Conservation (phyloP, 148 eudicot species). For the Dianthus caryophyllus region DNA sequence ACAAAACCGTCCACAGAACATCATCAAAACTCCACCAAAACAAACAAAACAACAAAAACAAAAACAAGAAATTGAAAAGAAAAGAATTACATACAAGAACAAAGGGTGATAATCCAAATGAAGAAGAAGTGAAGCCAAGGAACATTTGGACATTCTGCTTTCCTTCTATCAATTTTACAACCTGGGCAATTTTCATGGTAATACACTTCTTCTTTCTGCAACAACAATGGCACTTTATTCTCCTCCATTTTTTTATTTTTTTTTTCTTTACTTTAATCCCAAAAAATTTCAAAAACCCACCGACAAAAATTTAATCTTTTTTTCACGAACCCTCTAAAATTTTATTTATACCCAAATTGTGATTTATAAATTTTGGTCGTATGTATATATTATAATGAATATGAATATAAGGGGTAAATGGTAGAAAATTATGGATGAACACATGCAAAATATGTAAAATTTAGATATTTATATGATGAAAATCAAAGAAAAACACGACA, state of each 20-base stretch:
- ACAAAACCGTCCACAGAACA: too few relatives aligned
- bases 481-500: too few relatives aligned
- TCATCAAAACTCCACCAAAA: background rate
- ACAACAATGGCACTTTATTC: conserved; percentile 19
- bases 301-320: too few relatives aligned
- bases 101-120: conserved; percentile 38
- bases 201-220: background rate
- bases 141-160: conserved; percentile 21
- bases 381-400: too few relatives aligned
- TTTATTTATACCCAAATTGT: too few relatives aligned
- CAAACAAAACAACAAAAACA: background rate
- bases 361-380: too few relatives aligned
- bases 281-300: background rate
- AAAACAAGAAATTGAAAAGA: background rate
- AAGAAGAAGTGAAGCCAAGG: conserved; percentile 40
- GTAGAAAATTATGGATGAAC: too few relatives aligned
- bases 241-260: conserved; percentile 33
- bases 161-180: conserved; percentile 33
- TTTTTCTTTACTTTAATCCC: too few relatives aligned
- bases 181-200: conserved; percentile 34
- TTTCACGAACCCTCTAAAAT: too few relatives aligned
- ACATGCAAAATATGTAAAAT: too few relatives aligned
- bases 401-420: too few relatives aligned
- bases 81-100: conserved; percentile 27
- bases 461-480: too few relatives aligned